Evolutionary conservation across 2,329 filamentous ascomycete species (phyloP), one percentile per base, ranked within the genome.

Genomic region (Diaporthe nobilis): DNA sequence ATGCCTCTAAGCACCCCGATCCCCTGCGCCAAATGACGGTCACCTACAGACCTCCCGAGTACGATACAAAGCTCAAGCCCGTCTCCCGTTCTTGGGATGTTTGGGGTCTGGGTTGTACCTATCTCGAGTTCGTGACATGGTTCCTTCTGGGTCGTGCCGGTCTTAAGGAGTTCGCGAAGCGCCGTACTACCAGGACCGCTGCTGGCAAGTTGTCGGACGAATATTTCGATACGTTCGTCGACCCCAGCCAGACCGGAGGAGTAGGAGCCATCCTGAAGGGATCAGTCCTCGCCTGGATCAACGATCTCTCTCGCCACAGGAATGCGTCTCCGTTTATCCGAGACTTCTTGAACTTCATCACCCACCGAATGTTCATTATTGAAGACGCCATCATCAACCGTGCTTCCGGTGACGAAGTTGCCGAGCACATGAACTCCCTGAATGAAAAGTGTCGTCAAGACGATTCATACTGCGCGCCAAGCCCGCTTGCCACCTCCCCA

Each of bases 51-150:
- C 76, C 76, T 55, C 76, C 76, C 7, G 76, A 77, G 39, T 72
- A 77, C 39, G 76, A 77, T 65, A 77, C 76, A 8, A 77, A 77
- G 68, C 65, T 74, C 25, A 63, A 75, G 68, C 76, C 76, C n/a
- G 72, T 77, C 51, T 77, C 76, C n/a, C 76, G 74, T 53, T 77
- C 76, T n/a, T 77, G 76, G 76, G 80, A 81, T 37, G 73, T 81
- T 8, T 81, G 80, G 80, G 77, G 78, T 53, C 76, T 80, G 13
- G 80, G 77, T 1, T 81, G 79, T 72, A 75, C 79, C 0, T 81
- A 76, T n/a, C 71, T 81, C 0, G 80, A 78, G 42, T 80, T 80
- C 44, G 55, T 80, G 5, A 79, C 75, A 3, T 80, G 79, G 80
- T 77, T 77, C 55, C 61, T 77, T 22, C 22, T 76, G 20, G 76